phyloP scores from a whole-genome alignment of 2,329 filamentous ascomycete species.

The Chlorencoelia australis region DNA sequence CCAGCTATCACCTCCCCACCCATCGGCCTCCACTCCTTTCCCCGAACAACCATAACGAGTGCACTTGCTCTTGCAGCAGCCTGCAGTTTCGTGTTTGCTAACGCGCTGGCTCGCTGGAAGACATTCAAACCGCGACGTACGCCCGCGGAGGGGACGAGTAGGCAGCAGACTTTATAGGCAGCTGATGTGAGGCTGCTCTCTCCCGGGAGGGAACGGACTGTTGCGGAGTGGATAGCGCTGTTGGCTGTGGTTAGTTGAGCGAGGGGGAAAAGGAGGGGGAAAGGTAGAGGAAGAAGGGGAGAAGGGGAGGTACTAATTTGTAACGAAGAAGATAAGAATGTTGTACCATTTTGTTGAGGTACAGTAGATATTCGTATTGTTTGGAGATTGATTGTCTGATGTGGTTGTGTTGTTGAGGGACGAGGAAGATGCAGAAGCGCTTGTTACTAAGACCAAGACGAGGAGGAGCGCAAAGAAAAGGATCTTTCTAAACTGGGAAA shows the following conservation, averaged over 20 bases:
- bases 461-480: neutral
- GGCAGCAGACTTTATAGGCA: slow-evolving; percentile 1
- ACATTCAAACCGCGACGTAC: slow-evolving; percentile 1
- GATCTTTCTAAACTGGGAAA: neutral
- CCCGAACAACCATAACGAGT: neutral
- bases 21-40: neutral
- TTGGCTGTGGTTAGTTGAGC: neutral
- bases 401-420: neutral
- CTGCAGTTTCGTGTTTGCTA: neutral
- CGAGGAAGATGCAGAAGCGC: neutral
- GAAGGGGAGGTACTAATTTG: neutral
- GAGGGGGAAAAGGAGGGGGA: neutral
- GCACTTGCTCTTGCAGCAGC: neutral
- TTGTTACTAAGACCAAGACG: neutral
- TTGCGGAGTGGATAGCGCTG: slow-evolving; percentile 1
- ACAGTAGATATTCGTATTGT: neutral
- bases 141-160: slow-evolving; percentile 1
- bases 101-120: neutral
- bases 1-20: neutral
- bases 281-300: neutral
- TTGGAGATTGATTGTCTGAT: no score
- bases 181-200: neutral
- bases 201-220: slow-evolving; percentile 1
- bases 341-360: slow-evolving; percentile 1
- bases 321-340: neutral